Evolutionary conservation across 371 early-diverging fungal genomes (phyloP), one percentile per base, ranked within the genome.

Genomic region (Saksenaea vasiformis): DNA sequence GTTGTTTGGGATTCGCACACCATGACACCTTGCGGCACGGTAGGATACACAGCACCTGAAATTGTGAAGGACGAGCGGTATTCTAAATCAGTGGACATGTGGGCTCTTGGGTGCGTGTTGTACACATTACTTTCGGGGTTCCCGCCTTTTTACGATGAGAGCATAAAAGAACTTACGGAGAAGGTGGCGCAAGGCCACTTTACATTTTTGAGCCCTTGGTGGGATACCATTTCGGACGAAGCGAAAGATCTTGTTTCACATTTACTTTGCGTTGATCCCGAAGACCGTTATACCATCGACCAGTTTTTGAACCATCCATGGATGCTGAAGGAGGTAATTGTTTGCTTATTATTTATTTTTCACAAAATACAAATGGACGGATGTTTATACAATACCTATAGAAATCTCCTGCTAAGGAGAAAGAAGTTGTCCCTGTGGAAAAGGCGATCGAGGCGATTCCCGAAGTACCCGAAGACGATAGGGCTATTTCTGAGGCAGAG

Each of bases 21-120:
- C 13, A 86, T 84, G 83, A 96, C 96, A 55, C 96, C 96, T 8
- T 94, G 94, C 69, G 96, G 96, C 4, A 96, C 96, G 3, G 90
- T 93, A 1, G 95, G 94, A 13, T 95, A 94, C 65, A 93, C 97
- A 3, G 96, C 96, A 1, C 96, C 96, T 15, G 96, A 96, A 74
- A 93, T 95, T 56, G 87, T 96, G 43, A 87, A 85, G 56, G 91
- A 92, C 68, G 87, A 91, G 64, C 80, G 89, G 10, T 93, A 94
- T 70, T 88, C 90, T 47, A 91, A 91, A 72, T 87, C 90, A 11
- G 95, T 95, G 19, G 97, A 96, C 72, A 91, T 95, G 89, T 96
- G 96, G 95, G 93, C 95, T 2, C 77, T 95, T 54, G 97, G 97
- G 35, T 95, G 95, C 72, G 93, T 96, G 43, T 81, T 95, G 39